Percentiles rank a stretch among this genome's conserved stretches.
These are phyloP conservation scores for Turnera subulata DNA, from an alignment of 345 rosid genomes.

Conservation along the genomic window DNA sequence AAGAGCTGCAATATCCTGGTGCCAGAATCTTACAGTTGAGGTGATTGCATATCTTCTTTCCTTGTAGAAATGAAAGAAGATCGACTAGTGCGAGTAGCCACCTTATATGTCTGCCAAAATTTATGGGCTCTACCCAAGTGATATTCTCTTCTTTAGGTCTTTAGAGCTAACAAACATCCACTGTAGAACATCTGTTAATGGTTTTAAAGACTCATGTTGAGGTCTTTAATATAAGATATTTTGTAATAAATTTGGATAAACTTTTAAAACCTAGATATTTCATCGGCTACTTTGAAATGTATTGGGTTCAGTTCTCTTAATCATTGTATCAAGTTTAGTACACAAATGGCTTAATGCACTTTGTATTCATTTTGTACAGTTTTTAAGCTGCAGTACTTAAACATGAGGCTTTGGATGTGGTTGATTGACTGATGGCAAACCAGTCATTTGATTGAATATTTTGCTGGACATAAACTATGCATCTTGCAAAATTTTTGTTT, in stretches of 20 bases:
- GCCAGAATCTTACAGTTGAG: conserved; percentile 77
- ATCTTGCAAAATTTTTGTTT: conserved; percentile 17
- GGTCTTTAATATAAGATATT: background rate
- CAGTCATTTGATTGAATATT: conserved; percentile 7
- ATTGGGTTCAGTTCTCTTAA: too few species aligned
- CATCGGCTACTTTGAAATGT: background rate
- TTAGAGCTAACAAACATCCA: background rate
- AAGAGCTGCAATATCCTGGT: conserved; percentile 63
- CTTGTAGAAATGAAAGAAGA: conserved; percentile 1
- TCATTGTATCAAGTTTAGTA: too few species aligned
- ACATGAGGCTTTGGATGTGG: too few species aligned
- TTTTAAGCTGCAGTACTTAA: too few species aligned
- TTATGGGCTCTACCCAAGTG: background rate
- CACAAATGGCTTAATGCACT: background rate
- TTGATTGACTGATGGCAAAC: too few species aligned
- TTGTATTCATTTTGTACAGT: background rate
- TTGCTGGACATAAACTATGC: background rate
- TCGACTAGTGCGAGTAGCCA: conserved; percentile 2
- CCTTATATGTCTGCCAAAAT: background rate
- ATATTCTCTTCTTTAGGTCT: background rate
- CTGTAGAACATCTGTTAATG: background rate
- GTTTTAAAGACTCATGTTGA: background rate
- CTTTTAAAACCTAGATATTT: background rate
- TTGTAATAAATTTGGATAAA: background rate
- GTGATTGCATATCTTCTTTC: conserved; percentile 35